Conservation (phyloP, 2,329 filamentous ascomycete species). For the Diaporthe eres region DNA sequence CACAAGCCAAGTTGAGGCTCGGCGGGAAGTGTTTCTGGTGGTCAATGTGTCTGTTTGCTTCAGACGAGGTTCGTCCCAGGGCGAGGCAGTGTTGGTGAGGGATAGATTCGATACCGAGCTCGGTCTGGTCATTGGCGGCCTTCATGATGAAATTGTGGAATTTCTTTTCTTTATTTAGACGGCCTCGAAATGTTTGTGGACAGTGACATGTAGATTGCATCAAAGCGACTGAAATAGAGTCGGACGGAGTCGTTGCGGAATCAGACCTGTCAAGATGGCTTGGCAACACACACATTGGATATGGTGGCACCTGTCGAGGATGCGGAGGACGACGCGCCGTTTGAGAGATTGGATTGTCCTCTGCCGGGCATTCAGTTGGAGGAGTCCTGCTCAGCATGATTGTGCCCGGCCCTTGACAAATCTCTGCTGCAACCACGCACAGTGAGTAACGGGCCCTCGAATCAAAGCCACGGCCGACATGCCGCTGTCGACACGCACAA, state of each 20-base stretch:
- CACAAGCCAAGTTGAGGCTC: neutral
- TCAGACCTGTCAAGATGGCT: conserved; percentile 34
- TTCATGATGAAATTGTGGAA: neutral
- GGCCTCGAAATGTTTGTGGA: neutral
- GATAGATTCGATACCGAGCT: conserved; percentile 11
- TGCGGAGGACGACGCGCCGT: neutral
- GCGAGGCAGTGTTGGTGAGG: conserved; percentile 14
- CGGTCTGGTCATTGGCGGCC: neutral
- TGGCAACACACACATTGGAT: conserved; percentile 26
- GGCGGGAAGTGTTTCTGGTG: conserved; percentile 12
- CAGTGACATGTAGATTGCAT: neutral
- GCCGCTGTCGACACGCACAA: conserved; percentile 12
- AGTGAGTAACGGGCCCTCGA: neutral
- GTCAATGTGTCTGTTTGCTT: conserved; percentile 23
- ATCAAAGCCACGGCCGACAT: neutral
- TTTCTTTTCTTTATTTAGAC: conserved; percentile 2
- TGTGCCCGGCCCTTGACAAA: conserved; percentile 14
- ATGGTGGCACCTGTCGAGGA: conserved; percentile 16
- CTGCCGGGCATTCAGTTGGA: neutral
- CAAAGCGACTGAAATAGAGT: conserved; percentile 22
- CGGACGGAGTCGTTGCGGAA: conserved; percentile 21
- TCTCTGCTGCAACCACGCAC: neutral
- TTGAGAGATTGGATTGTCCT: conserved; percentile 15
- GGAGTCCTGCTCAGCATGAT: neutral
- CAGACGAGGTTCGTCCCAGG: conserved; percentile 32